Conservation (phyloP, 1,284 basidiomycete genomes). For the Pseudozyma flocculosa region DNA sequence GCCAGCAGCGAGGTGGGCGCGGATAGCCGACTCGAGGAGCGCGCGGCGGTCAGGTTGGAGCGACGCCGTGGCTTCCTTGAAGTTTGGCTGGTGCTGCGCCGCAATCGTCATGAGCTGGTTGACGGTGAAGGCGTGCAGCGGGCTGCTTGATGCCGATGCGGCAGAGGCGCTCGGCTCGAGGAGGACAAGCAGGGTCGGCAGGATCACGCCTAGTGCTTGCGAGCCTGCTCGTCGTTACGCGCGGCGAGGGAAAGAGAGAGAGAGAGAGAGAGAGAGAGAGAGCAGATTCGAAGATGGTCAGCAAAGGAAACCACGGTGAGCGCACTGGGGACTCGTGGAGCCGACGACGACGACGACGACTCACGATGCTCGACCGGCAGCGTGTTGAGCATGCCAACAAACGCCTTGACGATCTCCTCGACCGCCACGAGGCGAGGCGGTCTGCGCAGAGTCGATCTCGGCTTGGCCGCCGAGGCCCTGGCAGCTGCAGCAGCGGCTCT, state of each 20-base stretch:
- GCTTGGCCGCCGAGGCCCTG: slow-evolving; percentile 3
- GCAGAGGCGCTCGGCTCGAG: slow-evolving; percentile 62
- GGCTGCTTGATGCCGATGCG: slow-evolving; percentile 61
- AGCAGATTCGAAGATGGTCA: too few relatives aligned
- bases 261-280: too few relatives aligned
- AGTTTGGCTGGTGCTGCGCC: slow-evolving; percentile 70
- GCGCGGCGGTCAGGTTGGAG: slow-evolving; percentile 68
- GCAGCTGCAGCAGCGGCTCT: slow-evolving; percentile 19
- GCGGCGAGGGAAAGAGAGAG: not conserved
- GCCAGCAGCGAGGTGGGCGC: slow-evolving; percentile 13
- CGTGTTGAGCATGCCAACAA: slow-evolving; percentile 64
- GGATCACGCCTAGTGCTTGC: slow-evolving; percentile 71
- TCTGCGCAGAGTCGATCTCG: slow-evolving; percentile 61
- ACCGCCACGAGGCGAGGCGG: slow-evolving; percentile 60
- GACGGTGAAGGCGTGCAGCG: slow-evolving; percentile 69
- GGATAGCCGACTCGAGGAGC: slow-evolving; percentile 73
- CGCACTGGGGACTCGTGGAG: too few relatives aligned
- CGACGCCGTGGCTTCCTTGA: slow-evolving; percentile 79
- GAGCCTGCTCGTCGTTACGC: slow-evolving; percentile 62
- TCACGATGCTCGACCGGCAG: slow-evolving; percentile 13
- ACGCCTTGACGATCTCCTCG: slow-evolving; percentile 78
- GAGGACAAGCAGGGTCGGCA: slow-evolving; percentile 76
- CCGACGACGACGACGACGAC: too few relatives aligned
- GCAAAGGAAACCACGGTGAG: too few relatives aligned
- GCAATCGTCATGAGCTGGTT: slow-evolving; percentile 76